These are phyloP conservation scores for Aureobasidium subglaciale DNA, from an alignment of 2,329 filamentous ascomycete species.

Conservation along the genomic window DNA sequence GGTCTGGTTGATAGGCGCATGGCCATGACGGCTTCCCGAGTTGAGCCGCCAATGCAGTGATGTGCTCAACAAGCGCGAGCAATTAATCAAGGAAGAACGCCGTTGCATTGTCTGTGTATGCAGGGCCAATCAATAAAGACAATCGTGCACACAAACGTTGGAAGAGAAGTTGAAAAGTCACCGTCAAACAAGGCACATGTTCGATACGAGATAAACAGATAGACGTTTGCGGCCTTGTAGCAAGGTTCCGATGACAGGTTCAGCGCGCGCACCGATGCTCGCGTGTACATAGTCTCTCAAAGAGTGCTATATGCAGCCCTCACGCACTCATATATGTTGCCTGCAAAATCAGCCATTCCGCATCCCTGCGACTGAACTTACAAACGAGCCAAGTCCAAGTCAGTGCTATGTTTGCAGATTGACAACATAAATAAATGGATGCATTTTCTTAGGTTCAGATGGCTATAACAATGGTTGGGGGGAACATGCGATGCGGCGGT, in stretches of 20 bases:
- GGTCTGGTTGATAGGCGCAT: background rate
- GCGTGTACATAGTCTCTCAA: no score
- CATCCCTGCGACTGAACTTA: no score
- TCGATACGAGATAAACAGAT: constrained; percentile 4
- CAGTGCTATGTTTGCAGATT: no score
- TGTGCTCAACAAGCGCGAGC: background rate
- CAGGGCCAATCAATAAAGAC: background rate
- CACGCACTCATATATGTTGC: no score
- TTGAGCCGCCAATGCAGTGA: background rate
- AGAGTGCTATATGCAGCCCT: no score
- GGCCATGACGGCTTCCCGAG: background rate
- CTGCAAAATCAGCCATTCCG: no score
- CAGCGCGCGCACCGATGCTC: constrained; percentile 5
- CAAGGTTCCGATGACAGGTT: constrained; percentile 10
- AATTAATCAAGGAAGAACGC: background rate
- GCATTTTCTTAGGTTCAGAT: no score
- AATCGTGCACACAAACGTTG: background rate
- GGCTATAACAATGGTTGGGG: no score
- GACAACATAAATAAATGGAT: no score
- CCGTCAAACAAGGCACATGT: background rate
- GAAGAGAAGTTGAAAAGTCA: background rate
- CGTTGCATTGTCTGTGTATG: background rate
- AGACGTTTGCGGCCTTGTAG: constrained; percentile 7
- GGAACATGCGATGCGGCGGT: no score
- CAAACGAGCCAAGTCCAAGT: no score